Evolutionary conservation across 345 rosid genomes (phyloP).

Genomic region (Lumnitzera littorea): DNA sequence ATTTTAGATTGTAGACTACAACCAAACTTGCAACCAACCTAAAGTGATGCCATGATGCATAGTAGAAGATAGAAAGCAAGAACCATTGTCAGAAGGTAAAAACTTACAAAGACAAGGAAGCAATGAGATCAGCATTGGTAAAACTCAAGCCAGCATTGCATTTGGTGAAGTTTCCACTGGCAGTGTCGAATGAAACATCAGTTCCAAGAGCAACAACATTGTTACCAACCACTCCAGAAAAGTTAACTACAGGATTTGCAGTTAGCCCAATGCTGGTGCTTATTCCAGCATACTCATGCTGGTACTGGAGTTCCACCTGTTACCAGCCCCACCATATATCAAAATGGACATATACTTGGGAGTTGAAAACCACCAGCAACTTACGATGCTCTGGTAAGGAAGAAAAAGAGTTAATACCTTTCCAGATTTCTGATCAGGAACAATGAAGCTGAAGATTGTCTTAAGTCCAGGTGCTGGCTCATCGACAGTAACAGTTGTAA

Average conservation of each 20-base stretch:
- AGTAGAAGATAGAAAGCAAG: neutral
- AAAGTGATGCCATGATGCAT: neutral
- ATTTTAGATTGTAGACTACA: too few relatives aligned
- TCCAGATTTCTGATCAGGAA: constrained; percentile 95
- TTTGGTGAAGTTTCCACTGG: constrained; percentile 66
- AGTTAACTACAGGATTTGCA: constrained; percentile 72
- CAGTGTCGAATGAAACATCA: constrained; percentile 79
- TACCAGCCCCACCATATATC: constrained; percentile 9
- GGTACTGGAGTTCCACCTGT: constrained; percentile 88
- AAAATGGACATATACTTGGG: neutral
- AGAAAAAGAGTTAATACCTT: constrained; percentile 36
- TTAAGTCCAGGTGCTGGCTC: constrained; percentile 92
- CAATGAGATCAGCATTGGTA: constrained; percentile 63
- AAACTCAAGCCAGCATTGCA: constrained; percentile 66
- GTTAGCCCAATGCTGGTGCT: constrained; percentile 80
- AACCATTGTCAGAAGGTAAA: neutral
- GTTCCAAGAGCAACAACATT: constrained; percentile 59
- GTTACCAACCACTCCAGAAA: constrained; percentile 85
- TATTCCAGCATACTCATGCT: constrained; percentile 87
- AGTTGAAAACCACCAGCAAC: neutral
- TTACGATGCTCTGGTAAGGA: neutral
- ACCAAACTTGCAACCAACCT: too few relatives aligned
- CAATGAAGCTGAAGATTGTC: constrained; percentile 65
- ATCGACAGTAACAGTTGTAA: constrained; percentile 76
- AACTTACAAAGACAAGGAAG: constrained; percentile 77